A percentile compares a stretch with the other conserved stretches of the same genome.
phyloP scores from a whole-genome alignment of 2,329 filamentous ascomycete genomes.

The Diaporthe humulicola region DNA sequence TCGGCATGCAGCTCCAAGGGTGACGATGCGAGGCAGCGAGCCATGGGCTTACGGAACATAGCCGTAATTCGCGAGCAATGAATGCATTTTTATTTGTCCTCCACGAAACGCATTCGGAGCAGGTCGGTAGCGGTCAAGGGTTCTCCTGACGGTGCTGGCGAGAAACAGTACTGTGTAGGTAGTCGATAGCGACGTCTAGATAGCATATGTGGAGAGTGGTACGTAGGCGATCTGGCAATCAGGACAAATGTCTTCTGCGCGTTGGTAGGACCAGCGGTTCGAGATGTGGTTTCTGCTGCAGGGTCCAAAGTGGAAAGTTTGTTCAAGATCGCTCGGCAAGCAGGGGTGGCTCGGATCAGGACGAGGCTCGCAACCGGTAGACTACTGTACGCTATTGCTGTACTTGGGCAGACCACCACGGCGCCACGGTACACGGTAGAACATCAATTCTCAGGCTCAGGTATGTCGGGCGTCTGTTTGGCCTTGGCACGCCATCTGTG shows the following conservation, averaged over 20 bases:
- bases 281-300: conserved; percentile 2
- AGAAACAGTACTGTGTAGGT: no score
- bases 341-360: conserved; percentile 25
- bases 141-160: background rate
- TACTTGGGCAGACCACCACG: no score
- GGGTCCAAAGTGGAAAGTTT: conserved; percentile 22
- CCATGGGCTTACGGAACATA: conserved; percentile 21
- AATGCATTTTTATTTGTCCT: background rate
- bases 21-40: conserved; percentile 13
- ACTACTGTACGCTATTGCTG: no score
- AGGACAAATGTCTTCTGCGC: background rate
- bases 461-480: background rate
- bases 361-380: background rate
- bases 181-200: no score
- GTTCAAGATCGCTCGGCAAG: conserved; percentile 20
- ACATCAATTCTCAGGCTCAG: no score
- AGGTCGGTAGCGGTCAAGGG: background rate
- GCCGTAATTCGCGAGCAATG: background rate
- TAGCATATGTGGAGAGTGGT: background rate
- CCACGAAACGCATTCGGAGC: background rate
- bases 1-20: conserved; percentile 23
- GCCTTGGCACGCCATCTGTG: conserved; percentile 13
- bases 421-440: background rate
- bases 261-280: background rate
- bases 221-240: background rate